Evolutionary conservation across 306 rosid species (phyloP).

Genomic region (Sechiopsis laciniata): DNA sequence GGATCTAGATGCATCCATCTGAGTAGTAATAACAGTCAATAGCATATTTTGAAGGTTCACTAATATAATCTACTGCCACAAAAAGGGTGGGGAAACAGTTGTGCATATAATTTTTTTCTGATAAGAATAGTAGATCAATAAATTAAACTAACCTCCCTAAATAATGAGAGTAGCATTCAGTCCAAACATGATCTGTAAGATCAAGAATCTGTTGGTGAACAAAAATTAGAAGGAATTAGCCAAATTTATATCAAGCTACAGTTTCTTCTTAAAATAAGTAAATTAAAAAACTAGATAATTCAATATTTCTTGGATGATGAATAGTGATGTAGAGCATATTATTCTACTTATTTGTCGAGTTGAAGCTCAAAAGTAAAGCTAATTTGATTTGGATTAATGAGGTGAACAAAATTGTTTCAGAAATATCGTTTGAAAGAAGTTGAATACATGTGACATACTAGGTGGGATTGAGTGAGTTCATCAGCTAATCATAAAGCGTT

Average conservation of each 20-base stretch:
- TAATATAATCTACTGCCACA: conserved; percentile 9
- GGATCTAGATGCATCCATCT: conserved; percentile 99
- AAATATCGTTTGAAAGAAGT: background rate
- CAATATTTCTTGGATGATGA: background rate
- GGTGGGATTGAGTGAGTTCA: background rate
- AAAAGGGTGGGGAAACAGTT: conserved; percentile 14
- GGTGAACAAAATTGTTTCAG: background rate
- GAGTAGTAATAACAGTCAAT: conserved; percentile 33
- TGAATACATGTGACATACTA: background rate
- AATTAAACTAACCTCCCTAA: conserved; percentile 57
- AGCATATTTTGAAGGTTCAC: conserved; percentile 19
- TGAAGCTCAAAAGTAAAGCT: background rate
- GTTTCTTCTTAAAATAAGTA: background rate
- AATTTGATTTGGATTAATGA: background rate
- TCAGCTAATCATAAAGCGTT: background rate
- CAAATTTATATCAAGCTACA: background rate
- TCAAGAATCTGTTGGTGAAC: conserved; percentile 54
- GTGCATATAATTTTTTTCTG: background rate
- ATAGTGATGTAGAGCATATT: background rate
- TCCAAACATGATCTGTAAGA: conserved; percentile 90
- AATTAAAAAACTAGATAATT: background rate
- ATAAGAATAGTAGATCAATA: background rate
- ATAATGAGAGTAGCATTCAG: conserved; percentile 76
- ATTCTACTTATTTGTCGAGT: background rate
- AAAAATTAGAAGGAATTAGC: background rate